A percentile compares a stretch with the other conserved stretches of the same genome.
Evolutionary conservation across 140 eudicot genomes (phyloP).

Genomic region (Flaveria floridana): DNA sequence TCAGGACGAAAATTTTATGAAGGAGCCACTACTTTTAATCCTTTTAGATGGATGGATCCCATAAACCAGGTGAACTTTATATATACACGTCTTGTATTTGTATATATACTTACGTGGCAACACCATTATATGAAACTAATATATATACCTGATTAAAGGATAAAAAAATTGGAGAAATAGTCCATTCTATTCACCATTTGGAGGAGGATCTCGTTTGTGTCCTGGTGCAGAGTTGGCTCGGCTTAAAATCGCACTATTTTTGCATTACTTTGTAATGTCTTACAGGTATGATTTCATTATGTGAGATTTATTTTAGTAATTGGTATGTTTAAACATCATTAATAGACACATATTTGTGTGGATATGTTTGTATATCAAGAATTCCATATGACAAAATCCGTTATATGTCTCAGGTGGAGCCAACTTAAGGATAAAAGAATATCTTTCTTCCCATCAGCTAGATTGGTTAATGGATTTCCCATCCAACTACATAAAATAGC

Average conservation of each 20-base stretch:
- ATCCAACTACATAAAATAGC: conserved; percentile 45
- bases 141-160: conserved; percentile 35
- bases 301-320: not conserved
- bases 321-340: not conserved
- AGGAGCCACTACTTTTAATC: conserved; percentile 53
- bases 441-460: conserved; percentile 78
- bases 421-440: conserved; percentile 67
- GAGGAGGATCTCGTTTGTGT: conserved; percentile 85
- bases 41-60: conserved; percentile 70
- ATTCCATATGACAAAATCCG: not conserved
- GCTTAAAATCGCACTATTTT: conserved; percentile 72
- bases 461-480: conserved; percentile 72
- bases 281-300: conserved; percentile 43
- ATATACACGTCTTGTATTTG: not conserved
- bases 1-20: conserved; percentile 49
- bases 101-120: not conserved
- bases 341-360: not conserved
- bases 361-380: not conserved
- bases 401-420: conserved; percentile 57
- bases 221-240: conserved; percentile 92
- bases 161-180: conserved; percentile 73
- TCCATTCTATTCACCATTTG: conserved; percentile 68
- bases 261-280: conserved; percentile 60
- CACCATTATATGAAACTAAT: not conserved
- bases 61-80: conserved; percentile 46